These are phyloP conservation scores for Cystofilobasidium macerans DNA, from an alignment of 768 basidiomycete species.

Conservation along the genomic window DNA sequence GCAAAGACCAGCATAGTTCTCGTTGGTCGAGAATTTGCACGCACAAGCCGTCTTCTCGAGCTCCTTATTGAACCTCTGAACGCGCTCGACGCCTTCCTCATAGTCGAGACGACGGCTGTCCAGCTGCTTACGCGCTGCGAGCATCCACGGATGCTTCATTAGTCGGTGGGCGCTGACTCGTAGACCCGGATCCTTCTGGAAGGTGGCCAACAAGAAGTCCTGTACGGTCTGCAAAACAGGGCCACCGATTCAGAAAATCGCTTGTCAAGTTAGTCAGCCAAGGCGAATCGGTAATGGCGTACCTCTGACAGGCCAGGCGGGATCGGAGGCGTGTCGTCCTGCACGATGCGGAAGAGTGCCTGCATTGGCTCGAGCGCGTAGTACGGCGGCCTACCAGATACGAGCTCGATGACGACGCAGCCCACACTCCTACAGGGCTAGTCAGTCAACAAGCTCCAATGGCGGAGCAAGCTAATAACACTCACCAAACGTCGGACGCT, in stretches of 20 bases:
- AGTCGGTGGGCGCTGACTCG: constrained; percentile 90
- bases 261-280: not conserved
- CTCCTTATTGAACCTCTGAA: constrained; percentile 93
- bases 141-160: constrained; percentile 90
- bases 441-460: not conserved
- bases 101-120: constrained; percentile 52
- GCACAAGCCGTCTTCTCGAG: constrained; percentile 18
- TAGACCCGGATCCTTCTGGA: constrained; percentile 93
- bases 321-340: constrained; percentile 93
- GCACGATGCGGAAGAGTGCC: constrained; percentile 93
- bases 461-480: constrained; percentile 7
- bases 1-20: too few relatives aligned
- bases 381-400: constrained; percentile 86
- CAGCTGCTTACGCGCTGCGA: not conserved
- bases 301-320: constrained; percentile 83
- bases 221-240: constrained; percentile 55
- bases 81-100: constrained; percentile 84
- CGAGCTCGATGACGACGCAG: constrained; percentile 91
- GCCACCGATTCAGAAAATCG: not conserved
- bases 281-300: constrained; percentile 13
- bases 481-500: constrained; percentile 87
- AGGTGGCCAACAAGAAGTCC: constrained; percentile 93
- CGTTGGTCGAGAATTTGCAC: not conserved
- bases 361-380: constrained; percentile 96
- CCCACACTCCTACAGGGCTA: constrained; percentile 58